Percentiles rank a stretch among this genome's conserved stretches.
Evolutionary conservation across 2,329 filamentous ascomycete species (phyloP).

Genomic region (Colletotrichum tamarilloi): DNA sequence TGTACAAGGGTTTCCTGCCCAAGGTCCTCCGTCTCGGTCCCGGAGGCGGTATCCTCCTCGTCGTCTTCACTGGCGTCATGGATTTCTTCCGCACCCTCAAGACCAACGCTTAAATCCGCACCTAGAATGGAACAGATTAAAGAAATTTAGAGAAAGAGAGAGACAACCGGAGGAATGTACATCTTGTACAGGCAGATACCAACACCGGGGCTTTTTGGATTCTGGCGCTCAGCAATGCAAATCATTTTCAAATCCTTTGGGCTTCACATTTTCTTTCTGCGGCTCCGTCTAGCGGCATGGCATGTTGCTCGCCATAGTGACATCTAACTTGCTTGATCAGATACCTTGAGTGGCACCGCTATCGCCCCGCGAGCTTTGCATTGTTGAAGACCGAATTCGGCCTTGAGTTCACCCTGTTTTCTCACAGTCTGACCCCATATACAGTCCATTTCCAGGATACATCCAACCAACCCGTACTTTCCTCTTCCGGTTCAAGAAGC

Average conservation of each 20-base stretch:
- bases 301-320: neutral
- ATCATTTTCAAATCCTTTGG: neutral
- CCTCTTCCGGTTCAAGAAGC: neutral
- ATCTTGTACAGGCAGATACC: slow-evolving; percentile 33
- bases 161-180: slow-evolving; percentile 9
- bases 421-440: neutral
- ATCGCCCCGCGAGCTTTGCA: neutral
- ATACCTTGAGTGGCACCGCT: neutral
- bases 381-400: neutral
- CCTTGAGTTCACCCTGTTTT: neutral
- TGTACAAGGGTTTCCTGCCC: slow-evolving; percentile 98
- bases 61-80: slow-evolving; percentile 89
- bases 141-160: neutral
- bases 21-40: slow-evolving; percentile 76
- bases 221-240: slow-evolving; percentile 24
- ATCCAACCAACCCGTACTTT: neutral
- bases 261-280: neutral
- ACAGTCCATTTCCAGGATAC: neutral
- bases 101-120: slow-evolving; percentile 37
- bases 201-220: slow-evolving; percentile 11
- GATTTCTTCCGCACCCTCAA: slow-evolving; percentile 86
- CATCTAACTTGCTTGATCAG: neutral
- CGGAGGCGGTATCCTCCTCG: slow-evolving; percentile 77
- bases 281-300: no score
- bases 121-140: neutral